Conservation (phyloP, 345 rosid species). For the Lepidium didymum region DNA sequence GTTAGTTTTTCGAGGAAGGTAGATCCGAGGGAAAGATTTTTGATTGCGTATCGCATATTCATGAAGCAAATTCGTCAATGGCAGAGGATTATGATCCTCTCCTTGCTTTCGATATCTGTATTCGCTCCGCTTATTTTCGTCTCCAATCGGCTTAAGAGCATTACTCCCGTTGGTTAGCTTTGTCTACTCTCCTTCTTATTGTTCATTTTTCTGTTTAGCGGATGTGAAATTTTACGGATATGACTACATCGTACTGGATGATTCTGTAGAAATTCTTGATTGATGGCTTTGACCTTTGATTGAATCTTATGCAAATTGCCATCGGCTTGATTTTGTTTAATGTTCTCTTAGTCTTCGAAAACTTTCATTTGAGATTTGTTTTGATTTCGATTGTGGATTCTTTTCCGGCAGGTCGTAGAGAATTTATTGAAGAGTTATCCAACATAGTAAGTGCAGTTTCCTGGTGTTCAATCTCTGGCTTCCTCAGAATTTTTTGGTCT, state of each 20-base stretch:
- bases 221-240: not conserved
- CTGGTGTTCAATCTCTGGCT: not conserved
- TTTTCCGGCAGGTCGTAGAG: conserved; percentile 50
- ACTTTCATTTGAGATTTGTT: not conserved
- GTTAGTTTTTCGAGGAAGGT: not conserved
- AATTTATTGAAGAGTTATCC: conserved; percentile 55
- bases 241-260: not conserved
- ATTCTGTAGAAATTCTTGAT: not conserved
- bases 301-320: not conserved
- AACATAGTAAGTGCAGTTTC: conserved; percentile 43
- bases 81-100: conserved; percentile 86
- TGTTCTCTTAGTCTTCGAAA: not conserved
- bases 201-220: not conserved
- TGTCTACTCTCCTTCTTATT: not conserved
- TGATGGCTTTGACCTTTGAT: not conserved
- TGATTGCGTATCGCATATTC: conserved; percentile 18
- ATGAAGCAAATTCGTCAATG: conserved; percentile 66
- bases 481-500: not conserved
- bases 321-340: not conserved
- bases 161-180: conserved; percentile 51
- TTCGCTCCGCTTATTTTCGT: conserved; percentile 66
- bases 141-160: conserved; percentile 42
- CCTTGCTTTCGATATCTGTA: conserved; percentile 58
- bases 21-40: not conserved
- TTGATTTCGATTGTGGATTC: conserved; percentile 14